Percentiles rank a stretch among this genome's conserved stretches.
Evolutionary conservation across 2,329 filamentous ascomycete species (phyloP).

Genomic region (Aspergillus eucalypticola): DNA sequence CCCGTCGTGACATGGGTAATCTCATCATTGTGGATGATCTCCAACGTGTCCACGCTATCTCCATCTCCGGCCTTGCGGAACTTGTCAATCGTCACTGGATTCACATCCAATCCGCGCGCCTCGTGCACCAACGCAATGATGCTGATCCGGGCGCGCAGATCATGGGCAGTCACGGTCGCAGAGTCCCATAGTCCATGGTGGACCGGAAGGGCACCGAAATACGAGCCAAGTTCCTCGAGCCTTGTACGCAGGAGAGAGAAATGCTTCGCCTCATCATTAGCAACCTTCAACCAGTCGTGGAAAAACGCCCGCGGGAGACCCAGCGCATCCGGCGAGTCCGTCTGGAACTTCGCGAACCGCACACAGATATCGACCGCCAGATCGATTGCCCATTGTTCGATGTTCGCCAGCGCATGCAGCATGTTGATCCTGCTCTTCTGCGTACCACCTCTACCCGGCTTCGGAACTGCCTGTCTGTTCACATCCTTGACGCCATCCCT

Average conservation of each 20-base stretch:
- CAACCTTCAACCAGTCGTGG: slow-evolving; percentile 52
- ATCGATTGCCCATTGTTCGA: slow-evolving; percentile 53
- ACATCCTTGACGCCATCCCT: slow-evolving; percentile 44
- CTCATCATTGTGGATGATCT: slow-evolving; percentile 51
- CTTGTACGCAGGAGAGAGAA: slow-evolving; percentile 49
- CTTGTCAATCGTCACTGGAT: slow-evolving; percentile 51
- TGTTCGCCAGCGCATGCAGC: slow-evolving; percentile 52
- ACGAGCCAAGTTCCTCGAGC: slow-evolving; percentile 48
- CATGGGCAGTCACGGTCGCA: slow-evolving; percentile 45
- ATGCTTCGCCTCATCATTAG: slow-evolving; percentile 51
- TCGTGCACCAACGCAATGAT: slow-evolving; percentile 53
- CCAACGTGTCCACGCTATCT: slow-evolving; percentile 46
- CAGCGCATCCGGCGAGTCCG: slow-evolving; percentile 22
- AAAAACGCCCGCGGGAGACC: slow-evolving; percentile 48
- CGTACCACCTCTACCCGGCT: slow-evolving; percentile 44
- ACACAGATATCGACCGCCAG: slow-evolving; percentile 52
- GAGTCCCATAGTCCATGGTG: slow-evolving; percentile 51
- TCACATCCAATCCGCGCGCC: slow-evolving; percentile 50
- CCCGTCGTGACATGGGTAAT: slow-evolving; percentile 53
- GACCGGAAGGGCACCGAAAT: slow-evolving; percentile 49
- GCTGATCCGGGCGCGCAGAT: slow-evolving; percentile 49
- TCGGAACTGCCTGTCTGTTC: slow-evolving; percentile 44
- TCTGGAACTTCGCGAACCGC: slow-evolving; percentile 48
- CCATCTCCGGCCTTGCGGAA: slow-evolving; percentile 45
- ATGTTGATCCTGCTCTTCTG: slow-evolving; percentile 49